These are phyloP conservation scores for Paramecium sexaurelia DNA, from an alignment of 73 alveolate species.

Conservation along the genomic window DNA sequence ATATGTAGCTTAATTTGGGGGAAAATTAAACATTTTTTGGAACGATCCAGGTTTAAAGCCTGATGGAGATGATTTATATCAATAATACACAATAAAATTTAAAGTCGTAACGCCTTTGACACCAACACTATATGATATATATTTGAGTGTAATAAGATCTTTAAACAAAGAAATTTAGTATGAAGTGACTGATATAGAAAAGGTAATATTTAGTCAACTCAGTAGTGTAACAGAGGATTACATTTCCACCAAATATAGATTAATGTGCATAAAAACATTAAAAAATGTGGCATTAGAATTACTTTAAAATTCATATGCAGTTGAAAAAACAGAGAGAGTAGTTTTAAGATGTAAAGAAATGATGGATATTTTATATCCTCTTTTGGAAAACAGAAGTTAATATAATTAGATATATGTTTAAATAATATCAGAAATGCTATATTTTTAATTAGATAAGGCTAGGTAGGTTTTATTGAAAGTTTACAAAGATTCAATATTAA, in stretches of 20 bases:
- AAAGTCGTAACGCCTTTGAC: conserved; percentile 51
- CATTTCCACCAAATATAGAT: conserved; percentile 41
- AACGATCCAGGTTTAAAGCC: conserved; percentile 58
- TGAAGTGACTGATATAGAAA: conserved; percentile 45
- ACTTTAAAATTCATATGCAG: conserved; percentile 59
- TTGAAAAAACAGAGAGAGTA: conserved; percentile 58
- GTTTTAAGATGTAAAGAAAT: conserved; percentile 61
- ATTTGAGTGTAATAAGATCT: conserved; percentile 14
- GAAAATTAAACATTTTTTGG: conserved; percentile 39
- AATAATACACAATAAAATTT: not conserved
- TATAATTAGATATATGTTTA: conserved; percentile 41
- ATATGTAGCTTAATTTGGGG: conserved; percentile 34
- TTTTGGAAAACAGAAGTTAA: conserved; percentile 44
- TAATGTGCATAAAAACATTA: conserved; percentile 55
- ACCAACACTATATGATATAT: conserved; percentile 60
- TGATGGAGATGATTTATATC: conserved; percentile 22
- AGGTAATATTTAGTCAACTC: conserved; percentile 35
- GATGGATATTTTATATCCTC: conserved; percentile 49
- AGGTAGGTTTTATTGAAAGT: conserved; percentile 46
- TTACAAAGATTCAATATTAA: conserved; percentile 26
- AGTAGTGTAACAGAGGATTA: conserved; percentile 12
- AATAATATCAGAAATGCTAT: conserved; percentile 47
- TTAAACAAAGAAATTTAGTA: conserved; percentile 6
- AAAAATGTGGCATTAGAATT: conserved; percentile 57
- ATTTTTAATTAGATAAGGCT: conserved; percentile 55